Conservation (phyloP, 129 eudicot species). For the Flaveria robusta region DNA sequence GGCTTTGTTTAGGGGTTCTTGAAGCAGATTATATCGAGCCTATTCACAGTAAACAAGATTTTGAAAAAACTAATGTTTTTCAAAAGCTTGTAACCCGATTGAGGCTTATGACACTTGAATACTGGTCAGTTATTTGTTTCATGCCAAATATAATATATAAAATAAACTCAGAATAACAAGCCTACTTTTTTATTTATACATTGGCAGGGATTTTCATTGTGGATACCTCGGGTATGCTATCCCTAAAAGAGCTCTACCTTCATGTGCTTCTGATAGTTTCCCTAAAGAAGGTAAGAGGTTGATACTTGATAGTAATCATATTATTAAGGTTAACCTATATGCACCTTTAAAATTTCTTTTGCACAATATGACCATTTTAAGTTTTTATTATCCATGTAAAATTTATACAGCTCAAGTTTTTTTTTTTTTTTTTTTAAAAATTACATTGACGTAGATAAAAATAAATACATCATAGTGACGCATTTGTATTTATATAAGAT, state of each 20-base stretch:
- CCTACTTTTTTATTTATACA: neutral
- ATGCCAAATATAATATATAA: neutral
- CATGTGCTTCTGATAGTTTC: slow-evolving; percentile 29
- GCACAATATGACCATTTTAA: neutral
- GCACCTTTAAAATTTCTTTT: neutral
- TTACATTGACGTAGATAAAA: too few species aligned
- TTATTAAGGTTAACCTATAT: neutral
- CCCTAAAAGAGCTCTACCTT: slow-evolving; percentile 39
- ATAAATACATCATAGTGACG: too few species aligned
- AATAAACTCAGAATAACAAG: neutral
- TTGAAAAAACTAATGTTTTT: slow-evolving; percentile 59
- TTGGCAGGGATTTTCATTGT: slow-evolving; percentile 79
- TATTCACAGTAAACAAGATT: slow-evolving; percentile 67
- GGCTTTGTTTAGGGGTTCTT: slow-evolving; percentile 46
- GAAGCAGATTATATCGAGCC: slow-evolving; percentile 69
- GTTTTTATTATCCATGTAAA: neutral
- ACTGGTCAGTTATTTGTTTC: slow-evolving; percentile 48
- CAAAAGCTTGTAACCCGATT: slow-evolving; percentile 65
- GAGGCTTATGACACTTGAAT: slow-evolving; percentile 58
- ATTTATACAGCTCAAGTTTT: neutral
- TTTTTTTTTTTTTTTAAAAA: too few species aligned
- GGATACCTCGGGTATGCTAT: slow-evolving; percentile 61
- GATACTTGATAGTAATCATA: neutral
- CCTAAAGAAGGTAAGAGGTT: slow-evolving; percentile 28
- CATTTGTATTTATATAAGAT: too few species aligned